A percentile compares a stretch with the other conserved stretches of the same genome.
phyloP scores from a whole-genome alignment of 306 rosid genomes.

The Dalbergia cochinchinensis region DNA sequence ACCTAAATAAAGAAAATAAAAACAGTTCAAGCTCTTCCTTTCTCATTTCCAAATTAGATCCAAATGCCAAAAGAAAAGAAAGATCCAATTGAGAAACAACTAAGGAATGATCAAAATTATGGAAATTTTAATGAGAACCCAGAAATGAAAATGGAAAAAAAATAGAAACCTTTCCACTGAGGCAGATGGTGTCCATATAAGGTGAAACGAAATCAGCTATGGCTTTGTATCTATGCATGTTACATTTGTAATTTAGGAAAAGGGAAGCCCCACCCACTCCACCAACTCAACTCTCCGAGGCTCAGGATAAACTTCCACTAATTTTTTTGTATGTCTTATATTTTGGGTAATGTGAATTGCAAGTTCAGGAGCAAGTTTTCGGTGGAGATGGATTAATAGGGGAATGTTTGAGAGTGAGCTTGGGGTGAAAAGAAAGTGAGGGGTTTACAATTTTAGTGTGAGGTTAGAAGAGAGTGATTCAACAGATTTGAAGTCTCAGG shows the following conservation, averaged over 20 bases:
- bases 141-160: neutral
- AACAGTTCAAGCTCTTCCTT: neutral
- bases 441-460: too few relatives aligned
- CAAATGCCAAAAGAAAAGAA: neutral
- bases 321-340: neutral
- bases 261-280: neutral
- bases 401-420: too few relatives aligned
- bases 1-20: neutral
- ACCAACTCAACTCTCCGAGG: too few relatives aligned
- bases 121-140: slow-evolving; percentile 15
- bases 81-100: neutral
- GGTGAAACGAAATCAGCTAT: slow-evolving; percentile 76
- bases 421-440: too few relatives aligned
- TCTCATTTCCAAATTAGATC: slow-evolving; percentile 9
- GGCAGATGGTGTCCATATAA: slow-evolving; percentile 83
- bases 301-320: neutral
- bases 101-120: slow-evolving; percentile 2
- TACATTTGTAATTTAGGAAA: neutral
- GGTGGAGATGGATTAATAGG: too few relatives aligned
- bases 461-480: too few relatives aligned
- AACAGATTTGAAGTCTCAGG: too few relatives aligned
- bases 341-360: too few relatives aligned
- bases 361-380: too few relatives aligned
- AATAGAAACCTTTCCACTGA: slow-evolving; percentile 73
- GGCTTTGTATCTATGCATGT: slow-evolving; percentile 37